Percentiles rank a stretch among this genome's conserved stretches.
Evolutionary conservation across 306 rosid species (phyloP).

Genomic region (Medicago ruthenica): DNA sequence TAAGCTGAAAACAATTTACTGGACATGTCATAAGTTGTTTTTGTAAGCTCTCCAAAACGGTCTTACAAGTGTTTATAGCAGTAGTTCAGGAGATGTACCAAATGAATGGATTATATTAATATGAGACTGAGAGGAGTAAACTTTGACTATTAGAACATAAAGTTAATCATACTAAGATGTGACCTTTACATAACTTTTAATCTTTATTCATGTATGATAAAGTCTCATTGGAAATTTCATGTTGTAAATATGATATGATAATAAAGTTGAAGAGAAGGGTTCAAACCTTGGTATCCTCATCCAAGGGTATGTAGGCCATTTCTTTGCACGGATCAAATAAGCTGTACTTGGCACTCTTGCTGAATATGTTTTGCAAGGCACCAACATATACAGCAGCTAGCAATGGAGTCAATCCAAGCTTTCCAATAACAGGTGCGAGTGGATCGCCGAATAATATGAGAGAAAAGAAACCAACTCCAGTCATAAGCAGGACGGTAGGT

Average conservation of each 20-base stretch:
- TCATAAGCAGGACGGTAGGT: slow-evolving; percentile 87
- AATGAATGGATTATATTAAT: background rate
- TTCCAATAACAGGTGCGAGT: slow-evolving; percentile 66
- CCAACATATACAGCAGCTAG: slow-evolving; percentile 99
- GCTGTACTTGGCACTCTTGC: slow-evolving; percentile 99
- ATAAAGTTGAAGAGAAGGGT: slow-evolving; percentile 28
- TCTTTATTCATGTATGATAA: background rate
- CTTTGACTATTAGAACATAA: background rate
- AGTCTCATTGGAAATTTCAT: background rate
- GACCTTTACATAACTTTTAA: background rate
- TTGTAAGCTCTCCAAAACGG: background rate
- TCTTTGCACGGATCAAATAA: slow-evolving; percentile 98
- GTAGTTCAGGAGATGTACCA: background rate
- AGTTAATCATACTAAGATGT: background rate
- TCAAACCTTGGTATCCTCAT: slow-evolving; percentile 93
- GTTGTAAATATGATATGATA: background rate
- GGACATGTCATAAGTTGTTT: background rate
- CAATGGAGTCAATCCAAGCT: slow-evolving; percentile 89
- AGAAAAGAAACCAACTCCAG: slow-evolving; percentile 97
- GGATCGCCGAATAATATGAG: slow-evolving; percentile 85
- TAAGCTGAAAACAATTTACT: background rate
- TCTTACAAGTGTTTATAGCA: background rate
- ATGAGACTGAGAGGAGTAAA: background rate
- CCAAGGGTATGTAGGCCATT: slow-evolving; percentile 99
- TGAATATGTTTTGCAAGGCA: slow-evolving; percentile 98